phyloP scores from a whole-genome alignment of 2,329 filamentous ascomycete species.

The Aureobasidium sp. region DNA sequence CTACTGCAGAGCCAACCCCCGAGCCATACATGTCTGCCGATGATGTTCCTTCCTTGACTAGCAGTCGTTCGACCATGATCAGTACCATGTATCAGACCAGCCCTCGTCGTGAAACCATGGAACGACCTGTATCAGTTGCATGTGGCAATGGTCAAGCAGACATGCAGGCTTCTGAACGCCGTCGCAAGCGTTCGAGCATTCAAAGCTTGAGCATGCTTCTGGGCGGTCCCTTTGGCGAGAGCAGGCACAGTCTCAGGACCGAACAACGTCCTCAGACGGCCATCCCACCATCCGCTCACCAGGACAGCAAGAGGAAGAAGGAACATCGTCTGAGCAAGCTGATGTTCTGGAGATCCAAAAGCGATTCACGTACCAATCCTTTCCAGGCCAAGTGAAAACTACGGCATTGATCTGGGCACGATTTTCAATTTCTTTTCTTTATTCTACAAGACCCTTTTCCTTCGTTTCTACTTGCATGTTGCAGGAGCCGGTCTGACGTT shows the following conservation, averaged over 20 bases:
- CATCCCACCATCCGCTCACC: constrained; percentile 50
- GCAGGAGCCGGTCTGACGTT: background rate
- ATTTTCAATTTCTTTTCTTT: background rate
- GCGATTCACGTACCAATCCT: constrained; percentile 13
- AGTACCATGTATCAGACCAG: constrained; percentile 52
- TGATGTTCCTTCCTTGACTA: constrained; percentile 67
- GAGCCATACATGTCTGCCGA: constrained; percentile 65
- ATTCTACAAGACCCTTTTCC: constrained; percentile 8
- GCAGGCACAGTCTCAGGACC: constrained; percentile 63
- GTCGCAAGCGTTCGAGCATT: constrained; percentile 66
- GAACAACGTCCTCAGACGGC: constrained; percentile 47
- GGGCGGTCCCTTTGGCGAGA: constrained; percentile 64
- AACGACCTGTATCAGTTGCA: constrained; percentile 12
- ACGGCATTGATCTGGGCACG: background rate
- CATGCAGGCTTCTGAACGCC: constrained; percentile 40
- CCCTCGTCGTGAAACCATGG: constrained; percentile 27
- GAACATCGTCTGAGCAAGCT: constrained; percentile 64
- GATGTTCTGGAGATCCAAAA: constrained; percentile 69
- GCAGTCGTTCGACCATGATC: constrained; percentile 69
- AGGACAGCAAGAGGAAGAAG: constrained; percentile 51
- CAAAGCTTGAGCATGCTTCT: constrained; percentile 71
- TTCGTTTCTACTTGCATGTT: constrained; percentile 14
- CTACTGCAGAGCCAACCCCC: constrained; percentile 67
- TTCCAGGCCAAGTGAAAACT: constrained; percentile 9
- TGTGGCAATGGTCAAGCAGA: constrained; percentile 12